Evolutionary conservation across 805 yeast species (phyloP).

Genomic region (Saccharomyces paradoxus): DNA sequence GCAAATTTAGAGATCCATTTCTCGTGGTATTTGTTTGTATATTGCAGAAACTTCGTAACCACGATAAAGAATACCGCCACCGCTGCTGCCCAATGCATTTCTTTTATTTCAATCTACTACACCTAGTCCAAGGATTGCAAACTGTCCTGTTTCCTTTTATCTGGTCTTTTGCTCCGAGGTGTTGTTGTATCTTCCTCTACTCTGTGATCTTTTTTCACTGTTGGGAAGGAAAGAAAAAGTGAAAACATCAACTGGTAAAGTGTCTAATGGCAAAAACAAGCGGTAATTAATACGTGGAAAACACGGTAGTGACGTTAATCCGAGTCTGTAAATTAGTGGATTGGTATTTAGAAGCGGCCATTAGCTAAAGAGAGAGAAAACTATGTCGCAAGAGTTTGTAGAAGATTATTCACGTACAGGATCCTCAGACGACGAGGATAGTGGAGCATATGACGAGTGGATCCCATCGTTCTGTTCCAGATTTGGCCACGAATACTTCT

Average conservation of each 20-base stretch:
- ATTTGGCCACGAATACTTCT: conserved; percentile 84
- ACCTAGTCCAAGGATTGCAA: not conserved
- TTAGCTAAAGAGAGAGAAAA: not conserved
- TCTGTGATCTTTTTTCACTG: not conserved
- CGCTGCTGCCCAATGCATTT: conserved; percentile 12
- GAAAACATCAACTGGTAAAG: not conserved
- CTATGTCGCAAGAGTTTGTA: conserved; percentile 19
- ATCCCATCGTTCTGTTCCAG: conserved; percentile 69
- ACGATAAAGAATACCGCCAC: conserved; percentile 15
- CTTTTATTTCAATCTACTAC: not conserved
- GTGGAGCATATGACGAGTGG: conserved; percentile 55
- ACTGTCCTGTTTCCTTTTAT: not conserved
- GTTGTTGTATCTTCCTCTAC: not conserved
- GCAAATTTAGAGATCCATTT: conserved; percentile 13
- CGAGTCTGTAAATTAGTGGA: not conserved
- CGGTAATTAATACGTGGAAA: not conserved
- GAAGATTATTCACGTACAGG: conserved; percentile 16
- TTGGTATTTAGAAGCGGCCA: not conserved
- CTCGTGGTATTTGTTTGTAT: conserved; percentile 17
- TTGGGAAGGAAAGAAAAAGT: not conserved
- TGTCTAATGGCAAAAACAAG: not conserved
- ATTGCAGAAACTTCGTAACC: conserved; percentile 18
- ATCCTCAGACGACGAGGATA: conserved; percentile 22
- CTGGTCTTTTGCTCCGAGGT: not conserved
- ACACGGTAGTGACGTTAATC: not conserved